Evolutionary conservation across 2,329 filamentous ascomycete species (phyloP), one percentile per base, ranked within the genome.

Genomic region (Colletotrichum sublineola): DNA sequence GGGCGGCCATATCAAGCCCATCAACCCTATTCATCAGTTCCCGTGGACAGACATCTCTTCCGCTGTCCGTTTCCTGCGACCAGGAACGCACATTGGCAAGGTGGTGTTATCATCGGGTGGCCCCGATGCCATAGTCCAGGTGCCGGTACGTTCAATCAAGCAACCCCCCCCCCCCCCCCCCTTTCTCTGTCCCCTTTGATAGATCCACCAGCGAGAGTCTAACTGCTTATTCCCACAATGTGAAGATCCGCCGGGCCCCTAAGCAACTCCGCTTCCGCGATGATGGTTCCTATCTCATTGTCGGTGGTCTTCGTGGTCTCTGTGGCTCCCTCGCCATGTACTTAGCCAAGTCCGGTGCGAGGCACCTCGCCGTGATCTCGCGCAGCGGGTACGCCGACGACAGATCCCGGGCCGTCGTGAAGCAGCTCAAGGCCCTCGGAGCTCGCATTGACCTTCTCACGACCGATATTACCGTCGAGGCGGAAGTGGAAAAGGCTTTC

Each of bases 1-100:
- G 18, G 31, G 20, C 8, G 11, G 61, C 31, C n/a, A 31, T 24
- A 14, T 63, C 44, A 63, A 63, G 61, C 61, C 61, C 20, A 63
- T 63, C 44, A 40, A 33, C 46, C 61, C 61, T 2, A 50, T 50
- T 6, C 31, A 31, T 12, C 24, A 14, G 18, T 60, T 20, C 33
- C 55, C 61, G 18, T 60, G 52, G 8, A 50, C 20, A 3, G 52
- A 33, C 20, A 77, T 80, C 58, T 60, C 67, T 2, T 74, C 77
- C 0, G 84, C 84, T 0, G 84, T 87, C 73, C 77, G 83, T 0
- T 79, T 81, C 56, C 81, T 87, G 81, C 83, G 86, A 63, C 77
- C 76, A 2, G 84, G 84, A 0, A 77, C 76, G 48, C 85, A 86
- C 73, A 82, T 83, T 44, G 85, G 84, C 0, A 86, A 86, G 66